Base-by-base conservation (phyloP, 202 grass and related monocot species). In the Dendrocalamus latiflorus region DNA sequence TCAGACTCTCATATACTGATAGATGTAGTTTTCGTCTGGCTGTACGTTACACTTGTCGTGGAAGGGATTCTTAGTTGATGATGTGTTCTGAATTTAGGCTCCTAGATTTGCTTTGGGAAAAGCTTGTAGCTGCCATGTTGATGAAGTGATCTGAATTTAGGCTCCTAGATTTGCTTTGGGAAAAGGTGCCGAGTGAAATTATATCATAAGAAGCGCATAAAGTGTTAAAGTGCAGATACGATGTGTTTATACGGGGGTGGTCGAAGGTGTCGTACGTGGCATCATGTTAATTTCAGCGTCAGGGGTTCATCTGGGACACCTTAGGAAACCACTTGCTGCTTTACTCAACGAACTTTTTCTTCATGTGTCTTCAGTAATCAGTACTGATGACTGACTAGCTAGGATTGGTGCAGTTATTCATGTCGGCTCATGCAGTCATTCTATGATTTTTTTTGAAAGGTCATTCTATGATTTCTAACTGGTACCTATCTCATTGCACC, bases 131-230 rank as follows among this genome's bases (percentile, higher is more conserved):
- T n/a, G n/a, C n/a, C n/a, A n/a, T n/a, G n/a, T n/a, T n/a, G n/a
- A n/a, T n/a, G n/a, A n/a, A n/a, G n/a, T n/a, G n/a, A n/a, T n/a
- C n/a, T n/a, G n/a, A n/a, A n/a, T 65, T 65, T 70, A 2, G 68
- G 70, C 38, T 36, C 9, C 77, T 77, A 65, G 77, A 71, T 85
- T 85, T 54, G 77, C 47, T n/a, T n/a, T n/a, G n/a, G 17, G 7
- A 1, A 37, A n/a, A 61, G 30, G 39, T 7, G 21, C 1, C 21
- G 59, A 16, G 22, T 12, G 12, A 59, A 85, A 34, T 48, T 10
- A 12, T 89, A 72, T 60, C 79, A 70, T 85, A 89, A 81, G 87
- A 89, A 26, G 10, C 6, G 47, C 22, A 22, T 15, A 34, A 58
- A 58, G 69, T 33, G 53, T 36, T 69, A 16, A 48, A 39, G 69